A percentile compares a stretch with the other conserved stretches of the same genome.
These are phyloP conservation scores for Diplotaxis tenuifolia DNA, from an alignment of 345 rosid genomes.

Conservation along the genomic window DNA sequence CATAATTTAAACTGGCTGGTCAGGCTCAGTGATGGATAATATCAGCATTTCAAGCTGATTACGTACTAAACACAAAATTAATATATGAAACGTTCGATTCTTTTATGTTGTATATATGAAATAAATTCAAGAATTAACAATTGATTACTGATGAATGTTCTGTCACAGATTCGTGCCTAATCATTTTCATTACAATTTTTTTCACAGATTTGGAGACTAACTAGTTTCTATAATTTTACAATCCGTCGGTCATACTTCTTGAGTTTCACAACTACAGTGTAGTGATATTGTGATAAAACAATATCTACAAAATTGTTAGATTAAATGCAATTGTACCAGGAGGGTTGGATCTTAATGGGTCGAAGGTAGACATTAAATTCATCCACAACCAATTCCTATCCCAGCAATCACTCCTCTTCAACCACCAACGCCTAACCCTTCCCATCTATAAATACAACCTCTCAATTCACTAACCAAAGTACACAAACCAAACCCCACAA, in stretches of 20 bases:
- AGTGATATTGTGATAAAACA: not conserved
- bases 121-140: not conserved
- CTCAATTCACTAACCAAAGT: not conserved
- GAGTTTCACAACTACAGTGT: not conserved
- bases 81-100: not conserved
- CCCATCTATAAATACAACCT: constrained; percentile 16
- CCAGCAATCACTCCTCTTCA: constrained; percentile 21
- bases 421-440: constrained; percentile 10
- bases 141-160: not conserved
- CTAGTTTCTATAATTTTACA: not conserved
- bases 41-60: not conserved
- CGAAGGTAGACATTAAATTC: constrained; percentile 27
- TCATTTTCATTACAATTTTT: not conserved
- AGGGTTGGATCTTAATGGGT: constrained; percentile 14
- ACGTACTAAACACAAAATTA: not conserved
- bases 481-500: not conserved
- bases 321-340: not conserved
- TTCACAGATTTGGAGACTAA: not conserved
- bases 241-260: not conserved
- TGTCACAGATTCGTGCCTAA: not conserved
- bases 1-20: not conserved
- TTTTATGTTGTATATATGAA: not conserved
- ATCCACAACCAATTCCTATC: constrained; percentile 22
- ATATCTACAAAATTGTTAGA: not conserved
- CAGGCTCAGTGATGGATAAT: not conserved